Base-by-base conservation (phyloP, 345 rosid genomes). In the Salix koriyanagi region DNA sequence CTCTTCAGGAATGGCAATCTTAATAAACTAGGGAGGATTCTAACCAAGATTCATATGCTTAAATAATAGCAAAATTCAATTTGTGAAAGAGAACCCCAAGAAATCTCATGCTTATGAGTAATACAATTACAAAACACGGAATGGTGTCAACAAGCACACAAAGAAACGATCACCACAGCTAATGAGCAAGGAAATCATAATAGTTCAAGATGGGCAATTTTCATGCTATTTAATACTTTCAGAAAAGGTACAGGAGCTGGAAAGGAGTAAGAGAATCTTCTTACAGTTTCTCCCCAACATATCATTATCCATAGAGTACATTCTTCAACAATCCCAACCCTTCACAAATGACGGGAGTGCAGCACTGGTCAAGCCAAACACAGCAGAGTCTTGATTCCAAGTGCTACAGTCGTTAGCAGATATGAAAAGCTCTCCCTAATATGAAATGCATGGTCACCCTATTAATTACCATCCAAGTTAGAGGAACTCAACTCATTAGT, bases 251-350 rank as follows among this genome's bases (percentile, higher is more conserved):
- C 76, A 76, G 67, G 36, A 72, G 71, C 37, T 61, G 42, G 70
- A 46, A 74, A 75, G n/a, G 56, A 21, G 75, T 2, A 65, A n/a
- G 37, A 65, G 58, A 5, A 1, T 50, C 32, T 34, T 77, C 81
- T 77, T 81, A 80, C 84, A 82, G 25, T 1, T 41, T 79, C 46
- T 67, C 65, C 58, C 61, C 74, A 48, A 58, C 60, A 71, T 62
- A 36, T 44, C 67, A 78, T 50, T 58, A 18, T 32, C 72, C 75
- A 48, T 68, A 50, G 73, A n/a, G 60, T 54, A 72, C 82, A 71
- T 41, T 74, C 32, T 48, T 37, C 19, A 46, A 36, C 19, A 61
- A 50, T 32, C 61, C 37, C 48, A 52, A 26, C 26, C 82, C 69
- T 54, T 78, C 71, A 67, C 42, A 48, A 76, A 71, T 52, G 37